phyloP scores from a whole-genome alignment of 352 stramenopile genomes.

The Peronospora tabacina region DNA sequence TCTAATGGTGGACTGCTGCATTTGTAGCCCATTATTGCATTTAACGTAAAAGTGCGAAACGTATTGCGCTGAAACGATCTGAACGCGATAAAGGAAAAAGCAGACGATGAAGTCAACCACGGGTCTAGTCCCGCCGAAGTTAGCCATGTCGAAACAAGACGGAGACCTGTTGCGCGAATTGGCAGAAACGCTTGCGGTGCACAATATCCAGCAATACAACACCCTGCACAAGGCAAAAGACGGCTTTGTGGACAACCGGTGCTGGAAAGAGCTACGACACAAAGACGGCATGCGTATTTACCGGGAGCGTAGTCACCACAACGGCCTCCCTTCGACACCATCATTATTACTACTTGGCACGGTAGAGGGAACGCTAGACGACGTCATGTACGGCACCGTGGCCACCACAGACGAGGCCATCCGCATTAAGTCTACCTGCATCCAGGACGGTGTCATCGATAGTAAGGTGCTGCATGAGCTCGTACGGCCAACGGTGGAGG shows the following conservation, averaged over 20 bases:
- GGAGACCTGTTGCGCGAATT: slow-evolving; percentile 29
- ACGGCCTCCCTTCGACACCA: slow-evolving; percentile 22
- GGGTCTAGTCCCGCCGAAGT: slow-evolving; percentile 16
- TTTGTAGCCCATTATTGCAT: slow-evolving; percentile 17
- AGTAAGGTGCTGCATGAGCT: slow-evolving; percentile 44
- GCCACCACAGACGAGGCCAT: slow-evolving; percentile 38
- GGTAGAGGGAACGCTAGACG: slow-evolving; percentile 45
- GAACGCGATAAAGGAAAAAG: neutral
- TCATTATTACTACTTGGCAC: slow-evolving; percentile 51
- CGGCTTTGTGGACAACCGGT: slow-evolving; percentile 27
- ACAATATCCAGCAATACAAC: slow-evolving; percentile 45
- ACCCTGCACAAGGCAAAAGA: slow-evolving; percentile 37
- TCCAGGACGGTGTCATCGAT: slow-evolving; percentile 44
- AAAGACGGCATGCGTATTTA: slow-evolving; percentile 36
- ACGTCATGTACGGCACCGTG: slow-evolving; percentile 54
- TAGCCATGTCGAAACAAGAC: slow-evolving; percentile 29
- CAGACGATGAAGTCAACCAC: slow-evolving; percentile 24
- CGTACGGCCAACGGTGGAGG: slow-evolving; percentile 29
- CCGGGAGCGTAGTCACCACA: slow-evolving; percentile 22
- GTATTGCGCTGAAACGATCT: neutral
- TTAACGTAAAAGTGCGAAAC: slow-evolving; percentile 13
- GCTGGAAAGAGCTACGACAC: slow-evolving; percentile 35
- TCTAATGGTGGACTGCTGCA: slow-evolving; percentile 2
- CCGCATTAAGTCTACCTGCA: slow-evolving; percentile 43
- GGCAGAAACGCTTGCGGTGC: slow-evolving; percentile 31